Conservation (phyloP, 345 rosid species). For the Salix viminalis region DNA sequence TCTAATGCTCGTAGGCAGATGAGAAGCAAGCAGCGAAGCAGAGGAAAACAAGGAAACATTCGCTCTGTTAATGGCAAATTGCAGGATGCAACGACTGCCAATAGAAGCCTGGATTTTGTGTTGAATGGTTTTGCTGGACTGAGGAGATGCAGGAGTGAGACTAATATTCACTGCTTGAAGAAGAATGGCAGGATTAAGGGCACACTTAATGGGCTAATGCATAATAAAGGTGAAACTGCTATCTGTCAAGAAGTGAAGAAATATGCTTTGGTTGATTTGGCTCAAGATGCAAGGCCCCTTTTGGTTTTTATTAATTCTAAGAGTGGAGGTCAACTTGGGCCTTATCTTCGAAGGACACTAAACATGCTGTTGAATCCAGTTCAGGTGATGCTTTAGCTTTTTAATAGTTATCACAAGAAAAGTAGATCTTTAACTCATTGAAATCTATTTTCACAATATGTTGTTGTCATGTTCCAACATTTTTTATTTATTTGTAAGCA, state of each 20-base stretch:
- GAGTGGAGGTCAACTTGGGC: conserved; percentile 86
- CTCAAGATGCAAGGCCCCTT: conserved; percentile 77
- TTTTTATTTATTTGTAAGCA: neutral
- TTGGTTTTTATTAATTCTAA: conserved; percentile 85
- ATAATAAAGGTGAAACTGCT: neutral
- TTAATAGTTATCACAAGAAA: neutral
- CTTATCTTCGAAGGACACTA: conserved; percentile 63
- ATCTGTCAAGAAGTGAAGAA: neutral
- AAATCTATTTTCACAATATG: neutral
- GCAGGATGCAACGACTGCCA: neutral
- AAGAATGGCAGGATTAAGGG: neutral
- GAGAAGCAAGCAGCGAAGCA: neutral
- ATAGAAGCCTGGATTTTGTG: neutral
- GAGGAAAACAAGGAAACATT: neutral
- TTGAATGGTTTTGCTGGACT: neutral
- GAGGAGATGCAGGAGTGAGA: neutral
- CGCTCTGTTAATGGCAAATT: neutral
- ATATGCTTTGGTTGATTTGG: conserved; percentile 41
- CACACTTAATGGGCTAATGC: neutral
- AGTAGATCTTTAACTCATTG: neutral
- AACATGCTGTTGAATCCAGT: conserved; percentile 83
- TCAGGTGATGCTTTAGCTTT: conserved; percentile 42
- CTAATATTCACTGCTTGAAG: neutral
- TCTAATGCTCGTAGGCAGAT: neutral
- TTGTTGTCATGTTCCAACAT: neutral